phyloP scores from a whole-genome alignment of 495 filamentous ascomycete species.

The Penicillium simplicissimum region DNA sequence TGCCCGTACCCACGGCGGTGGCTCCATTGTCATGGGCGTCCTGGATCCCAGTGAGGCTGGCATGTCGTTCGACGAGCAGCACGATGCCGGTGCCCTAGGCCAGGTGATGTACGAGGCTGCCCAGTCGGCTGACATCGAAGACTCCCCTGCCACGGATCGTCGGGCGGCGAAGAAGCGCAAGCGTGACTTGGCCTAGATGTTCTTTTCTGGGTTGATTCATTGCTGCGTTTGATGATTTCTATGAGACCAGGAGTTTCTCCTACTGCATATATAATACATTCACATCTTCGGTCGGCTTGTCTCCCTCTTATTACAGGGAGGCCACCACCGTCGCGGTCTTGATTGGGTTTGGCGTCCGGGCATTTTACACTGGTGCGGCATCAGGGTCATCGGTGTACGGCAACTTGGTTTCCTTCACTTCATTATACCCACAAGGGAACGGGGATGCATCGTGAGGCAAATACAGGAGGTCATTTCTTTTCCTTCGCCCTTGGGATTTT shows the following conservation, averaged over 20 bases:
- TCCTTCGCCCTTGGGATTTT: neutral
- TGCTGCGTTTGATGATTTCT: slow-evolving; percentile 25
- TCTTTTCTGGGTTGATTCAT: slow-evolving; percentile 2
- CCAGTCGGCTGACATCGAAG: slow-evolving; percentile 57
- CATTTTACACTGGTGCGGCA: slow-evolving; percentile 39
- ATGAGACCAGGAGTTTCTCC: slow-evolving; percentile 50
- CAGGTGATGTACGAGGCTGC: slow-evolving; percentile 76
- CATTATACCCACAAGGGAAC: slow-evolving; percentile 2
- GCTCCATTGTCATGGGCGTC: slow-evolving; percentile 86
- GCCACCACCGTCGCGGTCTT: slow-evolving; percentile 29
- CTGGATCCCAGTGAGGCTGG: slow-evolving; percentile 65
- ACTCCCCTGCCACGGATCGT: slow-evolving; percentile 48
- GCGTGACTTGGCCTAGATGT: slow-evolving; percentile 53
- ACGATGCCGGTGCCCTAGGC: slow-evolving; percentile 64
- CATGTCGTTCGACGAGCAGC: slow-evolving; percentile 48
- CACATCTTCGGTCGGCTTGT: slow-evolving; percentile 17
- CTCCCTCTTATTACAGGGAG: slow-evolving; percentile 15
- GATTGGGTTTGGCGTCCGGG: slow-evolving; percentile 45
- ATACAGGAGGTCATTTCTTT: neutral
- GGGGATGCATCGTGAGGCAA: slow-evolving; percentile 9
- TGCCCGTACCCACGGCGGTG: slow-evolving; percentile 87
- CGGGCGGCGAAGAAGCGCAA: slow-evolving; percentile 74
- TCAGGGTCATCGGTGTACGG: slow-evolving; percentile 34
- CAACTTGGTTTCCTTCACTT: slow-evolving; percentile 14
- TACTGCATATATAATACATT: slow-evolving; percentile 37